Evolutionary conservation across 2,329 filamentous ascomycete genomes (phyloP), one percentile per base, ranked within the genome.

Genomic region (Teratosphaeria pseudoeucalypti): DNA sequence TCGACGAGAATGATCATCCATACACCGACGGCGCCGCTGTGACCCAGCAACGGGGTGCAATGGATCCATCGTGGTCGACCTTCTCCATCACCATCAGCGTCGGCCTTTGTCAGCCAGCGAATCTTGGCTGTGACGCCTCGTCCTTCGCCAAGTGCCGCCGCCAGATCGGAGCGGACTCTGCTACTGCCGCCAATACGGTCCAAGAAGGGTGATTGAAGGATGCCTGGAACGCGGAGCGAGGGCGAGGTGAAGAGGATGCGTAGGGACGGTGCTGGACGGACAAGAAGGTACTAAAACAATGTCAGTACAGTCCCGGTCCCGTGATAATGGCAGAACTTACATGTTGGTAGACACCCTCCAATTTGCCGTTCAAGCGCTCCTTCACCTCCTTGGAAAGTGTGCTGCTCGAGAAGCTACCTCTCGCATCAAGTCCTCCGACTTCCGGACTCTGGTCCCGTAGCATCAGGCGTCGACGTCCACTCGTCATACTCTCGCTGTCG

Each of bases 1-100:
- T 90, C 86, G 3, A 89, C 83, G 14, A 91, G 78, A 0, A 90
- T 80, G 6, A 90, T 79, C 85, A 91, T 88, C 88, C 88, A 91
- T 0, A 90, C 87, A 16, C 88, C 88, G 0, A 91, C 83, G 3
- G 81, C 77, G 1, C 85, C 85, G 63, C 85, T 85, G 52, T 79
- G 79, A 2, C 86, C 87, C 3, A 88, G 73, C 3, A 91, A 74
- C 2, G 88, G 88, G 26, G 88, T 91, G 68, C 86, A 88, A 70
- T 91, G 88, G 49, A 91, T 87, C 87, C 88, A 91, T 52, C 87
- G 80, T 55, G 81, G 80, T 19, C 86, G 79, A 0, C 87, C 87
- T 57, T 83, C 77, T 47, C 78, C 79, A 58, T 73, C 71, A 9
- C 68, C 69, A 34, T 69, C 66, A 54, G 70, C 70, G 59, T 73